Percentiles rank a stretch among this genome's conserved stretches.
phyloP scores from a whole-genome alignment of 2,329 filamentous ascomycete species.

The Zymoseptoria crescenta region DNA sequence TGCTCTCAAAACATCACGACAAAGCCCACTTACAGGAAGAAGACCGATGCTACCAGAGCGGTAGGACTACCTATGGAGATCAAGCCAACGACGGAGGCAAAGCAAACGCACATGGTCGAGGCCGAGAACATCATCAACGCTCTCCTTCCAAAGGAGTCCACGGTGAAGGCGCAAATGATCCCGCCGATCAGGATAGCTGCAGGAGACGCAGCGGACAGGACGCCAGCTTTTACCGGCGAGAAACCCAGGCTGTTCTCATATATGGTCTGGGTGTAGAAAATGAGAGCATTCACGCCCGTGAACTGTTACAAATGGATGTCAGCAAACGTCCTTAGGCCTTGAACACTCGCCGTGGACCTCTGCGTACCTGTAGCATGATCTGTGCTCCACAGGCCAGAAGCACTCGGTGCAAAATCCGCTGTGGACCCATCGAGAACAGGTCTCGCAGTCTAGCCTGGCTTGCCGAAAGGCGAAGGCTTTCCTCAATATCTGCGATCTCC shows the following conservation, averaged over 20 bases:
- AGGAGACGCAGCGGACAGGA: not conserved
- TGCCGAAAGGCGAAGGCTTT: conserved; percentile 40
- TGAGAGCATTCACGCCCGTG: conserved; percentile 7
- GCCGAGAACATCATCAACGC: conserved; percentile 18
- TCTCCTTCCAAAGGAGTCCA: conserved; percentile 17
- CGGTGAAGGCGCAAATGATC: conserved; percentile 2
- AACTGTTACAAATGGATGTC: conserved; percentile 3
- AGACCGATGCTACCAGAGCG: conserved; percentile 2
- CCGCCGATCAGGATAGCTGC: not conserved
- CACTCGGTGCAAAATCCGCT: conserved; percentile 6
- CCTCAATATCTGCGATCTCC: conserved; percentile 54
- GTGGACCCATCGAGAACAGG: conserved; percentile 32
- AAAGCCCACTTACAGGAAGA: conserved; percentile 7
- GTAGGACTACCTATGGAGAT: not conserved
- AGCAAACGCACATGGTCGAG: conserved; percentile 16
- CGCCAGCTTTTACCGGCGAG: conserved; percentile 7
- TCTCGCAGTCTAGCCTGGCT: conserved; percentile 33
- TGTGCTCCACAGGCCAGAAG: conserved; percentile 1
- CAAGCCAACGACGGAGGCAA: conserved; percentile 12
- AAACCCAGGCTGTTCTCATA: conserved; percentile 9
- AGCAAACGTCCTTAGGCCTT: too few relatives aligned
- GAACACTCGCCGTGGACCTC: too few relatives aligned
- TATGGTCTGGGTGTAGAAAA: conserved; percentile 8
- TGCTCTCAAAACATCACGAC: not conserved
- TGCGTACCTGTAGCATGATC: not conserved